A percentile compares a stretch with the other conserved stretches of the same genome.
phyloP scores from a whole-genome alignment of 2,329 filamentous ascomycete genomes.

The Apiospora saccharicola region DNA sequence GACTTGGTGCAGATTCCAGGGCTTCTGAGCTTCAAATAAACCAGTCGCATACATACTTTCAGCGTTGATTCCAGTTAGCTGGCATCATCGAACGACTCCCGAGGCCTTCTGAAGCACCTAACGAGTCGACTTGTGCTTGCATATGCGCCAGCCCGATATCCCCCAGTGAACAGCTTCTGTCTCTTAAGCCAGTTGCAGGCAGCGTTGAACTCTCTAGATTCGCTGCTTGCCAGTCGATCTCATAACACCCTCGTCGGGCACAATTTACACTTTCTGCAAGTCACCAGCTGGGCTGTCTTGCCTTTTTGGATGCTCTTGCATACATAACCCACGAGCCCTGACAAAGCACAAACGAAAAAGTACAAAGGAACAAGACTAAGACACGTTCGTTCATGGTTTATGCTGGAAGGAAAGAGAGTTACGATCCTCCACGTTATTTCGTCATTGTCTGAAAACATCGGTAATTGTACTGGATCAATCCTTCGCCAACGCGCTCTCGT shows the following conservation, averaged over 20 bases:
- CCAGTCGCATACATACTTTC: background rate
- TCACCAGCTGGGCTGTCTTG: conserved; percentile 4
- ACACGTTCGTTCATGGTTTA: conserved; percentile 11
- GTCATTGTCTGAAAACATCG: conserved; percentile 18
- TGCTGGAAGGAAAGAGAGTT: conserved; percentile 16
- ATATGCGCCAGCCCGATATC: background rate
- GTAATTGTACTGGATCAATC: conserved; percentile 20
- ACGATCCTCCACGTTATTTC: background rate
- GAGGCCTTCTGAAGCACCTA: conserved; percentile 1
- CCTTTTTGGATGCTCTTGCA: background rate
- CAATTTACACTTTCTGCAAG: conserved; percentile 5
- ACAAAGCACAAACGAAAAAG: conserved; percentile 13
- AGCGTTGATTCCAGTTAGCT: conserved; percentile 1
- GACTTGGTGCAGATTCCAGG: conserved; percentile 9
- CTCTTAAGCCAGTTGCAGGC: background rate
- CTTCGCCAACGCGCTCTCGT: background rate
- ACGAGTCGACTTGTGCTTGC: conserved; percentile 1
- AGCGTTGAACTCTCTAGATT: conserved; percentile 2
- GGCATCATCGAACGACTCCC: background rate
- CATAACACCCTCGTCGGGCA: background rate
- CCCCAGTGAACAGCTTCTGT: background rate
- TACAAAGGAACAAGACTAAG: conserved; percentile 2
- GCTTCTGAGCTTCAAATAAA: background rate
- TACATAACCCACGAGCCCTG: conserved; percentile 17
- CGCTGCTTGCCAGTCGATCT: background rate